Evolutionary conservation across 257 asterid genomes (phyloP).

Genomic region (Petrea volubilis): DNA sequence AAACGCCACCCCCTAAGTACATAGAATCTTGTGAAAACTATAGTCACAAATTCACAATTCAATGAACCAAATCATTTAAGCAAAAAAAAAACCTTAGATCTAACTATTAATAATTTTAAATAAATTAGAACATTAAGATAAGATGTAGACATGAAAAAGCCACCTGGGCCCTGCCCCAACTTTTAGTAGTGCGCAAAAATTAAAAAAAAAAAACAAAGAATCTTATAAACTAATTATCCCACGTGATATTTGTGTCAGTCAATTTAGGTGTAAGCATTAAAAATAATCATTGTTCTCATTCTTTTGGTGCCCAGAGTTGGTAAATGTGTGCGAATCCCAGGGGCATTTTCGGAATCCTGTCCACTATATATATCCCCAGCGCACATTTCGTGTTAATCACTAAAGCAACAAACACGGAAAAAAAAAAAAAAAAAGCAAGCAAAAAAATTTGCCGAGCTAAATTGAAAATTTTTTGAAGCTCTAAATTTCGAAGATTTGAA

Average conservation of each 20-base stretch:
- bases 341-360: conserved; percentile 21
- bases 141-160: conserved; percentile 22
- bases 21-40: conserved; percentile 18
- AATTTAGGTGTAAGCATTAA: conserved; percentile 13
- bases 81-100: not conserved
- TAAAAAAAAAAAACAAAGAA: not conserved
- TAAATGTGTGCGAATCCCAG: not conserved
- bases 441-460: not conserved
- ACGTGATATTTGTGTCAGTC: conserved; percentile 32
- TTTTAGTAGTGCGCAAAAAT: not conserved
- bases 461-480: not conserved
- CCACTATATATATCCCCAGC: conserved; percentile 8
- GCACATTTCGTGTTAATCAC: not conserved
- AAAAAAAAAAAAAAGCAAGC: not conserved
- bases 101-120: not conserved
- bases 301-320: not conserved
- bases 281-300: not conserved
- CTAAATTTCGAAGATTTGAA: no score
- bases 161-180: conserved; percentile 21
- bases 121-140: not conserved
- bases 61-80: not conserved
- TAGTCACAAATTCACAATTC: conserved; percentile 14
- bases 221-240: conserved; percentile 5
- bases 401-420: not conserved
- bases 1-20: conserved; percentile 5